These are phyloP conservation scores for Chaetomidium leptoderma DNA, from an alignment of 495 filamentous ascomycete species.

Conservation along the genomic window DNA sequence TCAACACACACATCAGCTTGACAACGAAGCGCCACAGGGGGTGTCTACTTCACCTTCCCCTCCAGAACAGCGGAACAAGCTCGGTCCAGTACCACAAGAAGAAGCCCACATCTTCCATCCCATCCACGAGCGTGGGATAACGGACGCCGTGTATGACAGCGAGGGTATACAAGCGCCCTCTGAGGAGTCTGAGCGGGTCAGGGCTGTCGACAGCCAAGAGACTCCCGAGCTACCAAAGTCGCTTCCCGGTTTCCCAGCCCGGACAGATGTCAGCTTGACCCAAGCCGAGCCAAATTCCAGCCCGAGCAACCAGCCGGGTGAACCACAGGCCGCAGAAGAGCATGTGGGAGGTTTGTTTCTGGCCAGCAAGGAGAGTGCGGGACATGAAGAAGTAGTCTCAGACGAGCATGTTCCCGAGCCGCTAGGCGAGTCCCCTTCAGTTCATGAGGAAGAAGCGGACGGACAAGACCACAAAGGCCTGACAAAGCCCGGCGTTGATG, in stretches of 20 bases:
- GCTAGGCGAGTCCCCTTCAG: neutral
- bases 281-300: no score
- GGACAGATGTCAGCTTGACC: no score
- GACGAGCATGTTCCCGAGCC: neutral
- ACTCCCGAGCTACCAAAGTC: no score
- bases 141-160: neutral
- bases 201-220: neutral
- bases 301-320: neutral
- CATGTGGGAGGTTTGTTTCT: neutral
- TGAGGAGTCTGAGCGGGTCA: neutral
- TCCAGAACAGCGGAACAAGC: neutral
- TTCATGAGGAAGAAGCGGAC: neutral
- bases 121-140: neutral
- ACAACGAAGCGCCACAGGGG: neutral
- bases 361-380: neutral
- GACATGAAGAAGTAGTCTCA: neutral
- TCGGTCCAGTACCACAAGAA: neutral
- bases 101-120: no score
- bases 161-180: neutral
- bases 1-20: neutral
- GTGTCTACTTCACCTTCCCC: no score
- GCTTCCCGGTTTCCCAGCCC: neutral
- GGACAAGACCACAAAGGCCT: no score
- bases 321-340: neutral
- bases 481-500: neutral